phyloP scores from a whole-genome alignment of 345 rosid genomes.

The Salix purpurea region DNA sequence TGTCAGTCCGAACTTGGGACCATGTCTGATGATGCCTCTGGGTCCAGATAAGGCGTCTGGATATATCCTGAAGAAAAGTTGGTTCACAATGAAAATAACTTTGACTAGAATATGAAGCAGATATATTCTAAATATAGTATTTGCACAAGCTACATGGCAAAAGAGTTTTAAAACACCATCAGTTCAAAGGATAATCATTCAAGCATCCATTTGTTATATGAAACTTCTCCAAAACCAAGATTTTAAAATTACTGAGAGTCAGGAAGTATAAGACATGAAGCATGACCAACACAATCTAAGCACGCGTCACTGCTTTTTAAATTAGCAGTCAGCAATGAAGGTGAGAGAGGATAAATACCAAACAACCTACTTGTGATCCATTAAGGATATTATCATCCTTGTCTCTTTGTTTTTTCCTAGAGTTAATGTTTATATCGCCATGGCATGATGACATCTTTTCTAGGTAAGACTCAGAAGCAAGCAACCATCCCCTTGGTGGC shows the following conservation, averaged over 20 bases:
- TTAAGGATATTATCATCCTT: not conserved
- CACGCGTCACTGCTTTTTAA: not conserved
- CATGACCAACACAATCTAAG: not conserved
- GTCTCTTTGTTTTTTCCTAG: not conserved
- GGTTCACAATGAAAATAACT: not conserved
- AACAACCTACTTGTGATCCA: not conserved
- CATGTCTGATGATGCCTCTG: slow-evolving; percentile 53
- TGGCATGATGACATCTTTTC: not conserved
- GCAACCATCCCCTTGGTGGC: not conserved
- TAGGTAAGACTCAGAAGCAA: not conserved
- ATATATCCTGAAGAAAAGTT: slow-evolving; percentile 64
- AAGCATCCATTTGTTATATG: not conserved
- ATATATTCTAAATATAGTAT: not conserved
- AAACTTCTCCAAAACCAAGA: not conserved
- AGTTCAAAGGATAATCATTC: not conserved
- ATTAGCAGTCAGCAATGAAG: not conserved
- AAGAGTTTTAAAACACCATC: not conserved
- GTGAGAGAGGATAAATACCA: not conserved
- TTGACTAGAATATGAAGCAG: not conserved
- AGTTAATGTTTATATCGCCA: not conserved
- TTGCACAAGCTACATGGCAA: not conserved
- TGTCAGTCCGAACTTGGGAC: slow-evolving; percentile 79
- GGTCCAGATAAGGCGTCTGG: slow-evolving; percentile 45
- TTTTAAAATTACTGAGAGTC: not conserved
- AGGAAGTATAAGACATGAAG: not conserved